phyloP scores from a whole-genome alignment of 768 basidiomycete species.

The Trametes cubensis region DNA sequence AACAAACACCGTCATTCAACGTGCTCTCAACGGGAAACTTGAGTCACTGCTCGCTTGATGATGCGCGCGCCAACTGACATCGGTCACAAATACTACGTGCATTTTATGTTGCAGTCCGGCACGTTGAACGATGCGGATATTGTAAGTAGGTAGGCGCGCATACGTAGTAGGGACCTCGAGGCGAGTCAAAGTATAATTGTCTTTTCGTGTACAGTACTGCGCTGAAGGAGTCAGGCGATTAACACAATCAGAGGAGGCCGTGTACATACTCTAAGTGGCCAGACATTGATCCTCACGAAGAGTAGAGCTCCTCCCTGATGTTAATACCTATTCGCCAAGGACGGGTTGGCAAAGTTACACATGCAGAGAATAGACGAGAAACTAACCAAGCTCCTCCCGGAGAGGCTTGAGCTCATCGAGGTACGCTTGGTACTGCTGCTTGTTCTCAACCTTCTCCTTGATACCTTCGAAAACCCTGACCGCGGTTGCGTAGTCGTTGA shows the following conservation, averaged over 20 bases:
- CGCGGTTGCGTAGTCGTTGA: conserved; percentile 97
- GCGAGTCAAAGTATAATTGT: conserved; percentile 7
- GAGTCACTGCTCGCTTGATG: too few species aligned
- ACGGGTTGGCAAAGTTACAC: conserved; percentile 1
- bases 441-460: conserved; percentile 97
- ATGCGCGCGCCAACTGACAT: too few species aligned
- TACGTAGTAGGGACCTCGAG: background rate
- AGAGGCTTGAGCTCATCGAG: conserved; percentile 87
- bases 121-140: too few species aligned
- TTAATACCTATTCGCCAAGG: conserved; percentile 48
- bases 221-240: background rate
- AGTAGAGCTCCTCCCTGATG: conserved; percentile 67
- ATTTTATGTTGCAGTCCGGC: too few species aligned
- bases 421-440: conserved; percentile 91
- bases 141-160: too few species aligned
- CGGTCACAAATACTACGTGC: too few species aligned
- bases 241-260: background rate
- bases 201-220: conserved; percentile 13
- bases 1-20: too few species aligned
- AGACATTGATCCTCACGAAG: conserved; percentile 37
- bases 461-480: conserved; percentile 96
- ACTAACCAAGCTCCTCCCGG: conserved; percentile 87
- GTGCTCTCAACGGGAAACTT: too few species aligned
- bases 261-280: conserved; percentile 19
- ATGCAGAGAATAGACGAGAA: background rate